These are phyloP conservation scores for Monilinia vaccinii-corymbosi DNA, from an alignment of 2,329 filamentous ascomycete species.

Conservation along the genomic window DNA sequence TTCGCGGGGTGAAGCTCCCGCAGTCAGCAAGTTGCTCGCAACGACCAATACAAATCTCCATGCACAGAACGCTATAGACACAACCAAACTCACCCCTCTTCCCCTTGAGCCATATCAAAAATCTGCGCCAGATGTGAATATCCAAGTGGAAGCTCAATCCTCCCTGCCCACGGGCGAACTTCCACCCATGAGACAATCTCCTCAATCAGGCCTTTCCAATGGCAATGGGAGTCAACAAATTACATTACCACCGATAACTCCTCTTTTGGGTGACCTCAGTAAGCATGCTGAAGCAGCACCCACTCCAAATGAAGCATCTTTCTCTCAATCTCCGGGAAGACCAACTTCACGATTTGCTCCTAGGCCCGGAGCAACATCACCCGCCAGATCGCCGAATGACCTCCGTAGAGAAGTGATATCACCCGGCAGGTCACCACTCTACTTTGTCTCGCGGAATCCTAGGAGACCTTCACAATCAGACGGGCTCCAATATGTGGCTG, in stretches of 20 bases:
- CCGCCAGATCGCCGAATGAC: conserved; percentile 26
- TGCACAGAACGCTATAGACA: background rate
- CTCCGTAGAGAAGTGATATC: conserved; percentile 37
- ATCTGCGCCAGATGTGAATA: background rate
- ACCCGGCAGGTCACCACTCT: conserved; percentile 18
- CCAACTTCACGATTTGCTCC: conserved; percentile 19
- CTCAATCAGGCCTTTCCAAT: conserved; percentile 22
- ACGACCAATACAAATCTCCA: background rate
- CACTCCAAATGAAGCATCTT: conserved; percentile 16
- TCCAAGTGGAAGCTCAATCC: conserved; percentile 7
- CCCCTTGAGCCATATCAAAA: background rate
- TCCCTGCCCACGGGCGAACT: conserved; percentile 19
- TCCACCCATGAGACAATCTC: conserved; percentile 25
- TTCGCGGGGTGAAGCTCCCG: background rate
- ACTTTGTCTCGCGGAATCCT: conserved; percentile 14
- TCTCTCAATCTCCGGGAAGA: conserved; percentile 25
- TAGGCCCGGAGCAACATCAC: conserved; percentile 22
- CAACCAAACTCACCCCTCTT: background rate
- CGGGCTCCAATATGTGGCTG: conserved; percentile 19
- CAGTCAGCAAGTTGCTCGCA: background rate
- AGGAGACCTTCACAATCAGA: conserved; percentile 24
- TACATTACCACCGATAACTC: conserved; percentile 27
- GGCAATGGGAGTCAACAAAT: conserved; percentile 20
- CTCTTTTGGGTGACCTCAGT: conserved; percentile 25
- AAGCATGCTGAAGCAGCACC: conserved; percentile 19